These are phyloP conservation scores for Cardamine resedifolia DNA, from an alignment of 345 rosid species.

Conservation along the genomic window DNA sequence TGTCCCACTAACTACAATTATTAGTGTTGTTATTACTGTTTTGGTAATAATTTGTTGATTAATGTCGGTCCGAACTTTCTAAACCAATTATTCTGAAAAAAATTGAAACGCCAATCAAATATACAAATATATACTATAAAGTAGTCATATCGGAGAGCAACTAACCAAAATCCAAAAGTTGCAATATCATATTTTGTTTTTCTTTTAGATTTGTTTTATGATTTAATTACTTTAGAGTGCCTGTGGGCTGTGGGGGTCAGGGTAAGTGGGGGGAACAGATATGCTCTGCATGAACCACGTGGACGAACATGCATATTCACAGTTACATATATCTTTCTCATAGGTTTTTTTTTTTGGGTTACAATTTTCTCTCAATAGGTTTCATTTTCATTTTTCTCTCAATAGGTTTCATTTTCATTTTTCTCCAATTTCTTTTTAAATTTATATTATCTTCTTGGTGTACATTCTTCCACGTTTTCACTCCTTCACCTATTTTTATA, in stretches of 20 bases:
- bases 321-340: constrained; percentile 26
- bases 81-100: constrained; percentile 30
- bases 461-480: constrained; percentile 28
- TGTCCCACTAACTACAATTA: background rate
- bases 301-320: constrained; percentile 38
- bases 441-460: background rate
- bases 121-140: background rate
- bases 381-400: background rate
- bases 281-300: constrained; percentile 42
- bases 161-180: constrained; percentile 12
- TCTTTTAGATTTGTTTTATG: constrained; percentile 27
- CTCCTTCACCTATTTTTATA: background rate
- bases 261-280: constrained; percentile 39
- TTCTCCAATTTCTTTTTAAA: background rate
- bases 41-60: constrained; percentile 3
- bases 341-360: background rate
- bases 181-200: constrained; percentile 1
- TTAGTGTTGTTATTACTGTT: constrained; percentile 23
- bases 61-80: constrained; percentile 12
- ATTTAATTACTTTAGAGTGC: constrained; percentile 8
- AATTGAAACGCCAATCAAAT: constrained; percentile 7
- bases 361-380: constrained; percentile 5
- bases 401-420: background rate
- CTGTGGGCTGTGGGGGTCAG: constrained; percentile 37
- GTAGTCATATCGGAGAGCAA: constrained; percentile 20